phyloP scores from a whole-genome alignment of 2,329 filamentous ascomycete species.

The Epichloe uncinata region DNA sequence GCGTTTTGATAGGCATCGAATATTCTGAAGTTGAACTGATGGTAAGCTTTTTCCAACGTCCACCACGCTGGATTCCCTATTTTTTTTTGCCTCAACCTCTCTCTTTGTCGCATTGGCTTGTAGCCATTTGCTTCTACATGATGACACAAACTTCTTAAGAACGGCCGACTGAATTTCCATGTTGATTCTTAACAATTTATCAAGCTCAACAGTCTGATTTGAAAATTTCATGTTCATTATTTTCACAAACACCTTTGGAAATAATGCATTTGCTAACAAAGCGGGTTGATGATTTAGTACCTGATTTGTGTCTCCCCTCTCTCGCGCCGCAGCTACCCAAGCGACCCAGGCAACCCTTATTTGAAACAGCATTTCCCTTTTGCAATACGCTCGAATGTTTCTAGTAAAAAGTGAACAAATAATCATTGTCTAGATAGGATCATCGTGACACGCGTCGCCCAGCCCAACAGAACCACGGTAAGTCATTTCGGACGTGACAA shows the following conservation, averaged over 20 bases:
- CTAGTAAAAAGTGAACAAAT: background rate
- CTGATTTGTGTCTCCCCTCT: too few relatives aligned
- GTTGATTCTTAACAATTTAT: conserved; percentile 41
- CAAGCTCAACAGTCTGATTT: conserved; percentile 54
- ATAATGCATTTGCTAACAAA: background rate
- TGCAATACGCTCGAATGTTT: too few relatives aligned
- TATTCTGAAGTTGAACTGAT: background rate
- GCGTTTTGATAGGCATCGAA: background rate
- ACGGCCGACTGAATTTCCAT: conserved; percentile 51
- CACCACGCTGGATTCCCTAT: background rate
- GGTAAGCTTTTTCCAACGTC: conserved; percentile 5
- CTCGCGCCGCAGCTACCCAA: too few relatives aligned
- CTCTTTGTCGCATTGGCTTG: conserved; percentile 5
- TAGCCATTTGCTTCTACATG: conserved; percentile 19
- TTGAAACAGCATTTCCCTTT: too few relatives aligned
- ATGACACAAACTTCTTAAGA: conserved; percentile 49
- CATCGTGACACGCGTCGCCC: background rate
- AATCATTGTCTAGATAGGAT: background rate
- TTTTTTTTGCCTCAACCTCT: background rate
- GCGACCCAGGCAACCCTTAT: too few relatives aligned
- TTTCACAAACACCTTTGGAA: background rate
- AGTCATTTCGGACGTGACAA: too few relatives aligned
- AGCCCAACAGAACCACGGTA: too few relatives aligned
- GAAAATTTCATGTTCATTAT: background rate
- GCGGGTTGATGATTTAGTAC: background rate